Evolutionary conservation across 176 grass and related monocot species (phyloP), one percentile per base, ranked within the genome.

Genomic region (Oryza officinalis): DNA sequence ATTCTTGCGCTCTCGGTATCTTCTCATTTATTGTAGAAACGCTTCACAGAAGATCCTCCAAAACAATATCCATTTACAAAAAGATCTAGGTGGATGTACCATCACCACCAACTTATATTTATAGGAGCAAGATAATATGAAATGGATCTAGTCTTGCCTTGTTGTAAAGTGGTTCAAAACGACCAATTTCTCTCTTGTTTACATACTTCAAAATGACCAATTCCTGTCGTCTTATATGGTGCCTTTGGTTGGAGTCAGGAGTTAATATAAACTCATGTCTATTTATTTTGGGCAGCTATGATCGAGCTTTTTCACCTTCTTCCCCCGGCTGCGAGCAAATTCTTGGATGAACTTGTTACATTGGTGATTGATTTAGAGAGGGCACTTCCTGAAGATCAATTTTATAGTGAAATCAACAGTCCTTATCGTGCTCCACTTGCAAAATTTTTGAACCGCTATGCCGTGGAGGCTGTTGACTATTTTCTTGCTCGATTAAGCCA

Each of bases 391-490:
- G 87, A 87, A 65, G 91, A 94, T 63, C 93, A 99, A 70, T 96
- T 96, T 74, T 99, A 99, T 79, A 99, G 96, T 85, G 96, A 99
- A 90, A 99, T 99, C 76, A 99, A 99, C 45, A 99, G 96, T 61
- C 96, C 96, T 49, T 99, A 99, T 44, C 93, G 96, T 71, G 85
- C 91, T 81, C 93, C 96, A 66, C 96, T 99, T 38, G 87, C 93
- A 44, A 99, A 99, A 69, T 99, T 96, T 90, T 81, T 99, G 79
- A 99, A 99, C 65, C 91, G 93, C 54, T 99, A 99, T 74, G 86
- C 89, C 49, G 84, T 66, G 57, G 96, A 99, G 43, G 93, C 96
- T 23, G 87, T 96, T 49, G 96, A 96, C 79, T 99, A 99, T 96
- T 99, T 99, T 86, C 96, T 99, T 81, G 78, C 89, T 78, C 89